Percentiles rank a stretch among this genome's conserved stretches.
phyloP scores from a whole-genome alignment of 768 basidiomycete genomes.

The Amanita rubescens region DNA sequence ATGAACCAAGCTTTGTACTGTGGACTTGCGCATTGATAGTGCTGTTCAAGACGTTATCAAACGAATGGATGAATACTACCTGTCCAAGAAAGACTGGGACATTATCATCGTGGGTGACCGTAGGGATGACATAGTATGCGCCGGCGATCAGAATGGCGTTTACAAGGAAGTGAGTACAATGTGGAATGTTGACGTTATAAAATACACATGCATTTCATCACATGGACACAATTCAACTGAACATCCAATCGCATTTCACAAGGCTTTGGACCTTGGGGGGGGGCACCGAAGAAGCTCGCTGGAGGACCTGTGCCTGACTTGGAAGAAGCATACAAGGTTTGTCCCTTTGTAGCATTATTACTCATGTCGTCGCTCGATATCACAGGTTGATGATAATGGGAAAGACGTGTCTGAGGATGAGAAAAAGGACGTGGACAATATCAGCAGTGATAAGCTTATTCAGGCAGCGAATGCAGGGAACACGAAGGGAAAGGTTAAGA shows the following conservation, averaged over 20 bases:
- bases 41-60: slow-evolving; percentile 78
- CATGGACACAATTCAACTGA: slow-evolving; percentile 79
- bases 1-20: slow-evolving; percentile 4
- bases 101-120: slow-evolving; percentile 78
- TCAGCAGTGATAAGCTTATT: slow-evolving; percentile 29
- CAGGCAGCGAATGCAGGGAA: slow-evolving; percentile 32
- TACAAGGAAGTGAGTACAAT: slow-evolving; percentile 63
- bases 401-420: slow-evolving; percentile 47
- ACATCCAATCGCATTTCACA: slow-evolving; percentile 95
- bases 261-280: slow-evolving; percentile 75
- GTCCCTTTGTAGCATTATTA: slow-evolving; percentile 15
- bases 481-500: too few relatives aligned
- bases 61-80: slow-evolving; percentile 89
- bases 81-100: slow-evolving; percentile 96
- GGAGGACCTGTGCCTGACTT: slow-evolving; percentile 76
- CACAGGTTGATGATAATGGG: slow-evolving; percentile 38
- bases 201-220: not conserved
- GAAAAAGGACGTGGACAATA: slow-evolving; percentile 23
- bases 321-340: slow-evolving; percentile 84
- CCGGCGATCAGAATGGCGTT: slow-evolving; percentile 75
- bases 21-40: slow-evolving; percentile 35
- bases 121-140: slow-evolving; percentile 69
- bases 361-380: not conserved
- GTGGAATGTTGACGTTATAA: not conserved
- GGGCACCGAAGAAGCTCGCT: slow-evolving; percentile 72